A percentile compares a stretch with the other conserved stretches of the same genome.
Evolutionary conservation across 768 basidiomycete species (phyloP).

Genomic region (Sporobolomyces roseus): DNA sequence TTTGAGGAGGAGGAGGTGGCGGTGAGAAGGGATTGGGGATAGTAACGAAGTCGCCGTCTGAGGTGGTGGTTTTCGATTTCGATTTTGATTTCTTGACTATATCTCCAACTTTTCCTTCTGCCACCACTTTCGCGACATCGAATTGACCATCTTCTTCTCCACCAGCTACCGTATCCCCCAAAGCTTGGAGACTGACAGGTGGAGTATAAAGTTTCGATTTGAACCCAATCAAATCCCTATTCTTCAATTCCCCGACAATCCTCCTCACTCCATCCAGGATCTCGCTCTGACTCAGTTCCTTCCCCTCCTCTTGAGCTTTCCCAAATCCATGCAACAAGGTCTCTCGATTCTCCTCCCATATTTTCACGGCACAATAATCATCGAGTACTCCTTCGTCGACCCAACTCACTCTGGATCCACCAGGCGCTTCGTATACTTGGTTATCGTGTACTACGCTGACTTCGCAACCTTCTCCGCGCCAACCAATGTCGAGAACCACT

Average conservation of each 20-base stretch:
- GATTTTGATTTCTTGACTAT: slow-evolving; percentile 58
- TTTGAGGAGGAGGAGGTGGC: slow-evolving; percentile 50
- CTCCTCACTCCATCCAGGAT: slow-evolving; percentile 58
- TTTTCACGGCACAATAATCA: slow-evolving; percentile 66
- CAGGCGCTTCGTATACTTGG: slow-evolving; percentile 57
- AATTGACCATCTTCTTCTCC: slow-evolving; percentile 77
- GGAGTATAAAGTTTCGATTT: slow-evolving; percentile 43
- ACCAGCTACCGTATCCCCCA: not conserved
- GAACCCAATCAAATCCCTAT: slow-evolving; percentile 35
- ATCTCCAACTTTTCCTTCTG: slow-evolving; percentile 84
- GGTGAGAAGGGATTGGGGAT: slow-evolving; percentile 67
- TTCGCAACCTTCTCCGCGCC: slow-evolving; percentile 61
- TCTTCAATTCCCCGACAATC: slow-evolving; percentile 42
- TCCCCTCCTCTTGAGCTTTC: slow-evolving; percentile 60
- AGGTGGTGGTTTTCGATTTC: slow-evolving; percentile 57
- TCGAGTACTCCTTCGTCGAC: slow-evolving; percentile 71
- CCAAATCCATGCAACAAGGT: slow-evolving; percentile 56
- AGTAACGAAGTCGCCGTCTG: slow-evolving; percentile 73
- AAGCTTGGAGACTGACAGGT: slow-evolving; percentile 48
- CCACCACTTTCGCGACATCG: slow-evolving; percentile 82
- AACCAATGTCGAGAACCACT: slow-evolving; percentile 75
- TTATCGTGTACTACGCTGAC: slow-evolving; percentile 74
- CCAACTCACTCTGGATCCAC: slow-evolving; percentile 54
- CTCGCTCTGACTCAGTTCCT: slow-evolving; percentile 62
- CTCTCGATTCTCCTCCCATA: not conserved